These are phyloP conservation scores for Mucor lusitanicus DNA, from an alignment of 371 early-diverging fungal genomes.

Conservation along the genomic window DNA sequence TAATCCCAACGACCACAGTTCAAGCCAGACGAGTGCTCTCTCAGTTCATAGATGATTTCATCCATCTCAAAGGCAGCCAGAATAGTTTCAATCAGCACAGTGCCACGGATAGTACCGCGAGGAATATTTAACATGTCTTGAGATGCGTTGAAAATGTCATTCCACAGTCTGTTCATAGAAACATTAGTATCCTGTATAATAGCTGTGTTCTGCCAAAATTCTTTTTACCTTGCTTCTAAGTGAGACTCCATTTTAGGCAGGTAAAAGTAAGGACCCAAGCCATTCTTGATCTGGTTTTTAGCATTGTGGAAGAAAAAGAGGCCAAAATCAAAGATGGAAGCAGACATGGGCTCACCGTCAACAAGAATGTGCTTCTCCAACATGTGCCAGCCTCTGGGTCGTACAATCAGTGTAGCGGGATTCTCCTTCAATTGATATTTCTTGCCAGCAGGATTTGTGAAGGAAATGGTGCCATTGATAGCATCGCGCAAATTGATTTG, in stretches of 20 bases:
- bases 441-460: constrained; percentile 88
- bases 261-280: constrained; percentile 97
- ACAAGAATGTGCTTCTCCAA: constrained; percentile 92
- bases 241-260: constrained; percentile 97
- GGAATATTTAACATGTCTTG: constrained; percentile 90
- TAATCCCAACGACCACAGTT: constrained; percentile 99
- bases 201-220: background rate
- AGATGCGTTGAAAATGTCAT: constrained; percentile 91
- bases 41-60: constrained; percentile 96
- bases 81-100: constrained; percentile 96
- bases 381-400: constrained; percentile 98
- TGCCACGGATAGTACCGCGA: constrained; percentile 94
- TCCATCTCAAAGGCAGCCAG: constrained; percentile 97
- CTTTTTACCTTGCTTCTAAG: constrained; percentile 81
- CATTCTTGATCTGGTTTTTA: constrained; percentile 72
- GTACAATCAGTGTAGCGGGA: constrained; percentile 86
- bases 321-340: constrained; percentile 93
- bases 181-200: background rate
- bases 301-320: constrained; percentile 97
- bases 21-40: constrained; percentile 94
- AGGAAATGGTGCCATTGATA: constrained; percentile 81
- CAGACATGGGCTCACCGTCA: constrained; percentile 90
- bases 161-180: constrained; percentile 75
- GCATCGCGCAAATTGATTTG: constrained; percentile 95
- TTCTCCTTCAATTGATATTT: constrained; percentile 86